phyloP scores from a whole-genome alignment of 2,329 filamentous ascomycete genomes.

The Verticillium isaacii region DNA sequence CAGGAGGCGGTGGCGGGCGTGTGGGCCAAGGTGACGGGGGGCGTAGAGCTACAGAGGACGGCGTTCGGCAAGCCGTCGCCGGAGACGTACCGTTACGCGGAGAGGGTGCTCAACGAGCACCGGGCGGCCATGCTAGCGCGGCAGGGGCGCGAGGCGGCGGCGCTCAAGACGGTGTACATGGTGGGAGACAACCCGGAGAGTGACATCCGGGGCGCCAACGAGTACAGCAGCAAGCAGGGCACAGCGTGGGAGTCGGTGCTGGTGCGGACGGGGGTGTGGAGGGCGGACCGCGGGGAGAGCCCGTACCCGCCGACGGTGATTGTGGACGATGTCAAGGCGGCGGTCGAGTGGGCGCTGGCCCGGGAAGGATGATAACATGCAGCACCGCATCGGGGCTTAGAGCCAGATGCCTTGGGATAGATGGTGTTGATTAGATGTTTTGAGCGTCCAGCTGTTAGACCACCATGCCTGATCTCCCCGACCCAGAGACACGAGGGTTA shows the following conservation, averaged over 20 bases:
- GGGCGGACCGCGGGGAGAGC: conserved; percentile 39
- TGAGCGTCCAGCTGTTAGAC: too few species aligned
- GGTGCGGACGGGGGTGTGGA: conserved; percentile 77
- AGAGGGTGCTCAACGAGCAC: conserved; percentile 63
- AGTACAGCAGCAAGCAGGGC: conserved; percentile 60
- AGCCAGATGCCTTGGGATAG: too few species aligned
- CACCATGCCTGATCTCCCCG: too few species aligned
- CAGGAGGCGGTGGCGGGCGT: conserved; percentile 75
- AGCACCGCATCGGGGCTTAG: neutral
- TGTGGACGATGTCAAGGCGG: conserved; percentile 70
- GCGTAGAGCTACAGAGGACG: conserved; percentile 53
- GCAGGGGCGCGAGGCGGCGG: conserved; percentile 13
- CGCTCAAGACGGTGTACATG: conserved; percentile 83
- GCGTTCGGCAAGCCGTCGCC: conserved; percentile 80
- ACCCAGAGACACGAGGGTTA: too few species aligned
- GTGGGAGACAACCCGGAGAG: conserved; percentile 86
- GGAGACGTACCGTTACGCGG: conserved; percentile 78
- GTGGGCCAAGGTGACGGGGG: conserved; percentile 68
- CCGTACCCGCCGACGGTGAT: conserved; percentile 59
- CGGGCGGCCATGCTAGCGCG: conserved; percentile 41
- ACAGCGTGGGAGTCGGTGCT: conserved; percentile 76
- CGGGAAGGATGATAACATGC: conserved; percentile 32
- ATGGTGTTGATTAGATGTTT: too few species aligned
- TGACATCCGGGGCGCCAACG: conserved; percentile 84
- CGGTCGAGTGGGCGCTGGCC: conserved; percentile 71